Conservation (phyloP, 2,329 filamentous ascomycete species). For the Diaporthe sp. region DNA sequence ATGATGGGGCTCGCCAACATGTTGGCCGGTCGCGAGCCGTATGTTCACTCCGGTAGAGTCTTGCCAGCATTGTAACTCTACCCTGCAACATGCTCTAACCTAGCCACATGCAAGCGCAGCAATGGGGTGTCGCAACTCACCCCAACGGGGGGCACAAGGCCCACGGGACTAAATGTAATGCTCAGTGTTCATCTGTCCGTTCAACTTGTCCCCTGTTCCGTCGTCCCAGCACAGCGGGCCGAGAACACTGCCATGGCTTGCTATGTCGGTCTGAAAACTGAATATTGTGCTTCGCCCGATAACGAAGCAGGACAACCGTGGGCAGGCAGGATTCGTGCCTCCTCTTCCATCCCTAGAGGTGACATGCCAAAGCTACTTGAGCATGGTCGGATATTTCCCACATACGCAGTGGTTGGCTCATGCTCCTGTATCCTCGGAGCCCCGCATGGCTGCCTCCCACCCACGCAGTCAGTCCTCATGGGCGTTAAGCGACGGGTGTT, state of each 20-base stretch:
- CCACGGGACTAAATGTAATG: not conserved
- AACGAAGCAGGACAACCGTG: not conserved
- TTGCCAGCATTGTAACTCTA: not conserved
- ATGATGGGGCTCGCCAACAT: not conserved
- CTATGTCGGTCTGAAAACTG: not conserved
- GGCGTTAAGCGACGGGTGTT: not conserved
- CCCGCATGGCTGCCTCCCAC: not conserved
- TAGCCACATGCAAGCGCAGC: constrained; percentile 16
- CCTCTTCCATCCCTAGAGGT: not conserved
- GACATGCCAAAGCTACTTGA: not conserved
- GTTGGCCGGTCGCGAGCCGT: not conserved
- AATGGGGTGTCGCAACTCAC: not conserved
- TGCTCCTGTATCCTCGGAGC: not conserved
- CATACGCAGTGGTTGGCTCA: not conserved
- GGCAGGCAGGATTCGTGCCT: not conserved
- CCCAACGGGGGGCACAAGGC: not conserved
- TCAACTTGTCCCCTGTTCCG: not conserved
- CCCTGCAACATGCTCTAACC: not conserved
- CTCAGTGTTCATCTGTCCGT: not conserved
- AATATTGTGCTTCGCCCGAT: not conserved
- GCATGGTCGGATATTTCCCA: not conserved
- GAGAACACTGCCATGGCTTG: not conserved
- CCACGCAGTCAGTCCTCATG: not conserved
- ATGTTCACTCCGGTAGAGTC: not conserved
- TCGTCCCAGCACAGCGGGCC: not conserved